phyloP scores from a whole-genome alignment of 345 rosid species.

The Syzygium grande region DNA sequence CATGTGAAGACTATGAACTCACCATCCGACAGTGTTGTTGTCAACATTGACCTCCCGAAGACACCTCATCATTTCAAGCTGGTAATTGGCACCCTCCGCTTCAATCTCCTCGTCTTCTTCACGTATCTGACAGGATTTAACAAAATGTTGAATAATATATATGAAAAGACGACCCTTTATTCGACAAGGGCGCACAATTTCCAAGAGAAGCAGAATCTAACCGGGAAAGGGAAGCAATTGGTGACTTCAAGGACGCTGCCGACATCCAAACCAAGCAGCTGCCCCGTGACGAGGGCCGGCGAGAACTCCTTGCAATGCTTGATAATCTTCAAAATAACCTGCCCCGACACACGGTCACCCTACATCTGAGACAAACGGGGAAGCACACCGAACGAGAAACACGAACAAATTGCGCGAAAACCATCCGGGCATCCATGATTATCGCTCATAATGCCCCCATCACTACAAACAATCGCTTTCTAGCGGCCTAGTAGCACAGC shows the following conservation, averaged over 20 bases:
- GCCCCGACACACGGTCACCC: not conserved
- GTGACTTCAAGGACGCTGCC: slow-evolving; percentile 99
- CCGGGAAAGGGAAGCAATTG: slow-evolving; percentile 98
- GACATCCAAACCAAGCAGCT: slow-evolving; percentile 96
- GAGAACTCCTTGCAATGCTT: slow-evolving; percentile 98
- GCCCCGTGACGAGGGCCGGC: slow-evolving; percentile 93
- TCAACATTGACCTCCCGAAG: slow-evolving; percentile 97
- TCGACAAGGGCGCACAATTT: not conserved
- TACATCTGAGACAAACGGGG: not conserved
- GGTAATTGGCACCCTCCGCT: slow-evolving; percentile 98
- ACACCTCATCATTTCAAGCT: slow-evolving; percentile 99
- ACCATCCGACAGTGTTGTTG: slow-evolving; percentile 99
- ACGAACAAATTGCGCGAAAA: not conserved
- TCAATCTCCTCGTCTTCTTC: slow-evolving; percentile 97
- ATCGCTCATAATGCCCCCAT: not conserved
- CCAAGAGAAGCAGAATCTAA: slow-evolving; percentile 5
- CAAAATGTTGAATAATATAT: not conserved
- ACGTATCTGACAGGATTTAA: slow-evolving; percentile 33
- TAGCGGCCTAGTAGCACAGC: not conserved
- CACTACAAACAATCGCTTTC: not conserved
- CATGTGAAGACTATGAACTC: not conserved
- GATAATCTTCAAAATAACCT: slow-evolving; percentile 90
- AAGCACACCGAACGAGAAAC: not conserved
- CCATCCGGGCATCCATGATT: not conserved
- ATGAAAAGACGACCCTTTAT: not conserved